Conservation (phyloP, 495 filamentous ascomycete species). For the Chaetomium tenue region DNA sequence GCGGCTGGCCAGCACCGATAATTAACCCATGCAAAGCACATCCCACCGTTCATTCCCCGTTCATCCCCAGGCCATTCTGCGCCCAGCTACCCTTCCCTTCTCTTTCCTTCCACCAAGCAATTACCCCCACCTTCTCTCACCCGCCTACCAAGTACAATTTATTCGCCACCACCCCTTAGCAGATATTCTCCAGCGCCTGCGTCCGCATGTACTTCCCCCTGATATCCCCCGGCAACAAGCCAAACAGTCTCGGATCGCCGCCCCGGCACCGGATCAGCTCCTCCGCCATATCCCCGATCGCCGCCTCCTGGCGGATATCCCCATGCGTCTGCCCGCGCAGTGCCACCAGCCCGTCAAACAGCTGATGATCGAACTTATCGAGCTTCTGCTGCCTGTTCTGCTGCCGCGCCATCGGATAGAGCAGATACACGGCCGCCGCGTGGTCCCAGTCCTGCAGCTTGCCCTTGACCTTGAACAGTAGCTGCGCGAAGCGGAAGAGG, state of each 20-base stretch:
- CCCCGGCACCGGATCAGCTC: constrained; percentile 31
- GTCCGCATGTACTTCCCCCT: constrained; percentile 30
- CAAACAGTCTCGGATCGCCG: constrained; percentile 29
- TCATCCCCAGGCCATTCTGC: constrained; percentile 1
- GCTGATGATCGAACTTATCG: constrained; percentile 52
- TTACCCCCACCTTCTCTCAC: not conserved
- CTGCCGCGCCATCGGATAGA: constrained; percentile 65
- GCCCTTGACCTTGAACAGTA: constrained; percentile 63
- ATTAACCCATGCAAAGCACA: not conserved
- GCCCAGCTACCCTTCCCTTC: not conserved
- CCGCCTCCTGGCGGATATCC: constrained; percentile 53
- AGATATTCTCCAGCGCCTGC: constrained; percentile 30
- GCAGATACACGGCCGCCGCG: constrained; percentile 78
- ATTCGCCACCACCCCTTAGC: constrained; percentile 12
- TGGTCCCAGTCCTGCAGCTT: constrained; percentile 60
- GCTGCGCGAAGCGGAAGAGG: constrained; percentile 49
- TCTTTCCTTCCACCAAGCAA: no score
- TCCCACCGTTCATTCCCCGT: not conserved
- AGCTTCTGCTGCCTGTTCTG: constrained; percentile 38
- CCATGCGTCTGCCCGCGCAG: constrained; percentile 58
- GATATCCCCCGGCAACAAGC: constrained; percentile 35
- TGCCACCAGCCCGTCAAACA: constrained; percentile 62
- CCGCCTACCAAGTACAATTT: not conserved
- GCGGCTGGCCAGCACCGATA: not conserved
- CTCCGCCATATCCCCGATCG: constrained; percentile 78